phyloP scores from a whole-genome alignment of 2,329 filamentous ascomycete genomes.

The Talaromyces atroroseus region DNA sequence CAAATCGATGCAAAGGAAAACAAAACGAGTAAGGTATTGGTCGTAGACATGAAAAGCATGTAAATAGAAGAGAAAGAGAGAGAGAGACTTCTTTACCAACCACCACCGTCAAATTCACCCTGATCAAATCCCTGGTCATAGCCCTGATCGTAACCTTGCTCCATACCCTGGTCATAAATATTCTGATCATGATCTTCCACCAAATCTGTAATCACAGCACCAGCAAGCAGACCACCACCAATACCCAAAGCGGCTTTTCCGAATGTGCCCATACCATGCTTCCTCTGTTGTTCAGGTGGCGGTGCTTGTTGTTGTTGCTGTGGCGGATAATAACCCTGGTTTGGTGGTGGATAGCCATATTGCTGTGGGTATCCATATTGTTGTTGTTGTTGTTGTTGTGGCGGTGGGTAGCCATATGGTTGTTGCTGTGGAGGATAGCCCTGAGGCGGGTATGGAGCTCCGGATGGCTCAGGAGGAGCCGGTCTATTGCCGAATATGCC shows the following conservation, averaged over 20 bases:
- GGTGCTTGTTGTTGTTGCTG: conserved; percentile 18
- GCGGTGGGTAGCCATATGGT: conserved; percentile 25
- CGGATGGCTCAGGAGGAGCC: neutral
- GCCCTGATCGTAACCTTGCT: conserved; percentile 24
- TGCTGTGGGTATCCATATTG: conserved; percentile 12
- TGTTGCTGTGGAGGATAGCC: conserved; percentile 16
- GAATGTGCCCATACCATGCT: conserved; percentile 57
- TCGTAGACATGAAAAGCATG: neutral
- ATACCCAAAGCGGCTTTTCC: conserved; percentile 73
- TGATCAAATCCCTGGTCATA: conserved; percentile 25
- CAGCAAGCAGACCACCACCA: conserved; percentile 76
- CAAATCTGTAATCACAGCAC: conserved; percentile 63
- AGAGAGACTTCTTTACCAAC: conserved; percentile 16
- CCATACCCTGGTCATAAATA: conserved; percentile 30
- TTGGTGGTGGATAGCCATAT: conserved; percentile 25
- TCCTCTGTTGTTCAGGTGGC: conserved; percentile 31
- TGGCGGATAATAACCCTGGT: conserved; percentile 24
- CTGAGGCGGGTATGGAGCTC: conserved; percentile 13
- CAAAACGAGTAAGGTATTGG: neutral
- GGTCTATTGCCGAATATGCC: neutral
- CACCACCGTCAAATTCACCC: conserved; percentile 25
- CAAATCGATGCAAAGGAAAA: neutral
- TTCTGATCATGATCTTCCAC: conserved; percentile 61
- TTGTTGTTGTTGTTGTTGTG: conserved; percentile 26
- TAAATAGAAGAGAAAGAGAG: neutral